Base-by-base conservation (phyloP, 495 filamentous ascomycete species). In the Tuber aestivum region DNA sequence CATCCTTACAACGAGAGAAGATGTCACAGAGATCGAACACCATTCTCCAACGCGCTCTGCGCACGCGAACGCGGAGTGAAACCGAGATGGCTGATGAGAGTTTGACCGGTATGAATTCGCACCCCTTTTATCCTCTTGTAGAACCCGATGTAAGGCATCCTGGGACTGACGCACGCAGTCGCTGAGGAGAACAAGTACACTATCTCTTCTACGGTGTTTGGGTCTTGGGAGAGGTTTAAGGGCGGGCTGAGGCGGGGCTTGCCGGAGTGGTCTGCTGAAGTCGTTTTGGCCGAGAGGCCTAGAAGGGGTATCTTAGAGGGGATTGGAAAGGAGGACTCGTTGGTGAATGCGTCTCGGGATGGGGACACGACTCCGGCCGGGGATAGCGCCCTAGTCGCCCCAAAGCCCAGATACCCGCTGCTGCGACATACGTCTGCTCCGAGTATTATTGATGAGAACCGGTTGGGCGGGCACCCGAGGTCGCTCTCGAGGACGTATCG, bases 221-320 rank as follows among this genome's bases (percentile, higher is more conserved):
- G n/a, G n/a, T 65, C 56, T 18, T 65, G 56, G 56, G 56, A 65
- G 18, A 65, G 56, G 56, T 65, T 65, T 32, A 65, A 32, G 56
- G 56, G 56, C 3, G 56, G 27, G 27, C 27, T 65, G 27, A 18
- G 56, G 12, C 10, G n/a, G n/a, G 12, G 27, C 27, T 32, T 32
- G 56, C n/a, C 10, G 5, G 56, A 65, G 56, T 65, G n/a, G 56
- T 18, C 56, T 65, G n/a, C 56, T 10, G 56, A 65, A 27, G 2
- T 18, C 32, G 27, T 32, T 32, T 65, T 65, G 56, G 56, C 10
- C 10, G 56, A 32, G 27, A 65, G 56, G 56, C 56, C 56, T 32
- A 5, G 10, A 12, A 65, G 56, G 12, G n/a, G 23, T n/a, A 10
- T 32, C 18, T 65, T 65, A 10, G 56, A 16, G n/a, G 56, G 32